Base-by-base conservation (phyloP, 2,329 filamentous ascomycete species). In the Aotearoamyces nothofagi region DNA sequence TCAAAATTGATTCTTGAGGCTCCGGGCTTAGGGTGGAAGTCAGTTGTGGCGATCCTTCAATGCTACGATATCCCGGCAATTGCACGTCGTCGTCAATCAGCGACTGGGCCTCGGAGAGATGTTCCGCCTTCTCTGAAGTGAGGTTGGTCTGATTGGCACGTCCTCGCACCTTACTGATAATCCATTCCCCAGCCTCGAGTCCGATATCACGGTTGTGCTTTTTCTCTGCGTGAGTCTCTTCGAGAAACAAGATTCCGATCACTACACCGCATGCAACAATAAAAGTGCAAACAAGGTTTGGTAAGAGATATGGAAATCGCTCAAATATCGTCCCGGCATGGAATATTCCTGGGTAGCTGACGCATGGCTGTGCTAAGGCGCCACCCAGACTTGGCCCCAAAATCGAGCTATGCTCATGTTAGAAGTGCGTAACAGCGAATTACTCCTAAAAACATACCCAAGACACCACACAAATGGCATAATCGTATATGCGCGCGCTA, bases 391-490 rank as follows among this genome's bases (percentile, higher is more conserved):
- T 79, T 26, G 87, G 86, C 17, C 90, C 90, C 41, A 94, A 65
- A 44, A 96, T 93, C 15, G 87, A 93, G 43, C 78, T 82, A n/a
- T n/a, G 33, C 42, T 30, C 20, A 30, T 22, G 30, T 24, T 13
- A 34, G 19, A 44, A 27, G 27, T 24, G 49, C 41, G 11, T 33
- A 43, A 51, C 37, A 53, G 47, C 13, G n/a, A n/a, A n/a, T 20
- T 23, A 14, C 12, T 17, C 13, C 13, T n/a, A n/a, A n/a, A n/a
- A 26, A 56, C 63, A 56, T 61, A 82, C 63, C 90, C 90, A 47
- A 98, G 66, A 50, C 86, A 94, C 90, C 90, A 98, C 15, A 96
- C 82, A 50, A 93, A 83, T 5, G 90, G 90, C 84, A 98, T 94
- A 42, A 96, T 86, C 9, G 87, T 83, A 56, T 92, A 98, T 27